These are phyloP conservation scores for Metschnikowia matae DNA, from an alignment of 805 yeast genomes.

Conservation along the genomic window DNA sequence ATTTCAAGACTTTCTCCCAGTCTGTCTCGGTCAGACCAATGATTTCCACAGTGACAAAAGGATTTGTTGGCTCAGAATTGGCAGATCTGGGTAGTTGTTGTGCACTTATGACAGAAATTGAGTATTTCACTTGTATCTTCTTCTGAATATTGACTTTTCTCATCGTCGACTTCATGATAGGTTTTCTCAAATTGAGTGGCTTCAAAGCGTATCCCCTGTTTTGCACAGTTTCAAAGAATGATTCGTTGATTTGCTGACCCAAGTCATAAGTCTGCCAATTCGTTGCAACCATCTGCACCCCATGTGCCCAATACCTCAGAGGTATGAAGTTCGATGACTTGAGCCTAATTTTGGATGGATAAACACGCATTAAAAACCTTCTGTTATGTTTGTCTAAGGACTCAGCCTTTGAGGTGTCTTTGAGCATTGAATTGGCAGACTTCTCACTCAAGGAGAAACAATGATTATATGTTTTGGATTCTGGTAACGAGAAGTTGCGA, in stretches of 20 bases:
- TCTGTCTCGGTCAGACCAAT: slow-evolving; percentile 39
- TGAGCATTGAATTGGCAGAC: slow-evolving; percentile 55
- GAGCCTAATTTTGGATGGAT: slow-evolving; percentile 77
- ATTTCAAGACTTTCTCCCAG: slow-evolving; percentile 18
- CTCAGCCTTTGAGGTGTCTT: slow-evolving; percentile 51
- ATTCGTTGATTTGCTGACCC: slow-evolving; percentile 85
- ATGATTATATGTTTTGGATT: slow-evolving; percentile 75
- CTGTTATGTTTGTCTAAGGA: slow-evolving; percentile 75
- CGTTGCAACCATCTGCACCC: slow-evolving; percentile 93
- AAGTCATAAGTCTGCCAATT: slow-evolving; percentile 93
- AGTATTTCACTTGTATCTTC: slow-evolving; percentile 16
- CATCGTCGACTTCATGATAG: slow-evolving; percentile 24
- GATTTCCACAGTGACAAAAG: slow-evolving; percentile 59
- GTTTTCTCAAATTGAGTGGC: slow-evolving; percentile 48
- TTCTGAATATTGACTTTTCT: slow-evolving; percentile 5
- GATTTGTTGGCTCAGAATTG: slow-evolving; percentile 49
- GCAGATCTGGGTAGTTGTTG: slow-evolving; percentile 63
- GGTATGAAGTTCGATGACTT: slow-evolving; percentile 83
- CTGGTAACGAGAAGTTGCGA: slow-evolving; percentile 79
- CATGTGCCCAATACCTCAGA: slow-evolving; percentile 71
- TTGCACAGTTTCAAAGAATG: slow-evolving; percentile 62
- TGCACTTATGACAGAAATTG: slow-evolving; percentile 60
- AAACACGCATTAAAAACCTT: slow-evolving; percentile 71
- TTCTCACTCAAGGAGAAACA: slow-evolving; percentile 86
- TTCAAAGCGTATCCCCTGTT: slow-evolving; percentile 76